Evolutionary conservation across 106 monocot genomes (phyloP), one percentile per base, ranked within the genome.

Genomic region (Phalaenopsis equestris): DNA sequence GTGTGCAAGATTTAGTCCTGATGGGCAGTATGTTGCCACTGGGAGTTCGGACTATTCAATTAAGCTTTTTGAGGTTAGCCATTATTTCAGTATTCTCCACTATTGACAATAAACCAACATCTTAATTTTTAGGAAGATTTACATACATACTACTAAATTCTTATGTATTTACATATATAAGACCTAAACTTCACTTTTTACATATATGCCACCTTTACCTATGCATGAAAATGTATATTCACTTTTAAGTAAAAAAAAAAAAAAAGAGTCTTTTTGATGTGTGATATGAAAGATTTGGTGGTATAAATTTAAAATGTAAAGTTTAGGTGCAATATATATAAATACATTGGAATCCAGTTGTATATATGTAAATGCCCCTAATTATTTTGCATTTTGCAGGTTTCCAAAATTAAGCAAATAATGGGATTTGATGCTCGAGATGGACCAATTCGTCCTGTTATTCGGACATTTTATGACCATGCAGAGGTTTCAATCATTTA

Each of bases 391-490:
- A 43, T 79, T 10, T 67, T 86, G 41, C 77, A 97, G 94, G 88
- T 97, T 85, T 84, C 87, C 78, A 94, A 92, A 88, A 81, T 97
- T 19, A 97, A 94, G 75, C 97, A 94, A 89, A 86, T 88, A 88
- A 86, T 97, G 88, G 83, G 87, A 88, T 85, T 85, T 15, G 94
- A 97, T 78, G 15, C 81, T 36, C 89, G 87, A 70, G 97, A 97
- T 78, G 90, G 89, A 56, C 88, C 92, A 72, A 81, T 89, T 37
- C 83, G 97, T 1, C 92, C 94, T 85, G 94, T 97, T 74, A 94
- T 97, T 77, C 83, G 97, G 56, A 97, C 92, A 84, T 94, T 97
- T 84, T 97, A 97, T 86, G 97, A 97, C 89, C 97, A 97, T 87
- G 47, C 78, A 23, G 94, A 97, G 94, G 97, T 94, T 45, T 24